A percentile compares a stretch with the other conserved stretches of the same genome.
These are phyloP conservation scores for Ceratobasidium sp. DNA, from an alignment of 1,284 basidiomycete species.

Conservation along the genomic window DNA sequence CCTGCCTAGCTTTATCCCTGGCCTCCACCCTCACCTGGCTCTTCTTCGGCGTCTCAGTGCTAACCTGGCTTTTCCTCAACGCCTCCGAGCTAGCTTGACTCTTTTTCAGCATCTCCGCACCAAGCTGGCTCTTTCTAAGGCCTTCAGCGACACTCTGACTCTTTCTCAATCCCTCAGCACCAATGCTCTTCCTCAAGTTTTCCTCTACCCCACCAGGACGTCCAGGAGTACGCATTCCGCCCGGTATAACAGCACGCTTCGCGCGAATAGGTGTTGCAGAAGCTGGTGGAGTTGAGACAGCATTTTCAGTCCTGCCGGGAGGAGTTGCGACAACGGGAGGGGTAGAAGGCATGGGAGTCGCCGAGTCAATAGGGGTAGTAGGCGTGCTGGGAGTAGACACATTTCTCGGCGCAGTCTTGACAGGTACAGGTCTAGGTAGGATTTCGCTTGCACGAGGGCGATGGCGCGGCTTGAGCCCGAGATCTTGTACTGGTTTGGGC, in stretches of 20 bases:
- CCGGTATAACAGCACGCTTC: constrained; percentile 26
- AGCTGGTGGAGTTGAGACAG: background rate
- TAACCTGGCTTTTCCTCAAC: constrained; percentile 1
- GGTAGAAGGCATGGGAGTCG: background rate
- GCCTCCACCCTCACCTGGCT: background rate
- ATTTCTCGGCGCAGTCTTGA: constrained; percentile 2
- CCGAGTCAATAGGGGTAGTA: constrained; percentile 17
- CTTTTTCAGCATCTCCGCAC: constrained; percentile 4
- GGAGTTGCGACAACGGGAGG: background rate
- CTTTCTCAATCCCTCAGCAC: constrained; percentile 8
- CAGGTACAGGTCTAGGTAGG: constrained; percentile 7
- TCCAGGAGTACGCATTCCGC: constrained; percentile 23
- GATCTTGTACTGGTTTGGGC: constrained; percentile 1
- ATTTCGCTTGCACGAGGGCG: constrained; percentile 32
- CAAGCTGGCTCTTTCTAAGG: constrained; percentile 4
- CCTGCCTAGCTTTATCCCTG: background rate
- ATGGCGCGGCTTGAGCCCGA: constrained; percentile 16
- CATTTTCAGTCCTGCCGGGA: background rate
- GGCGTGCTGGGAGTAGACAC: constrained; percentile 34
- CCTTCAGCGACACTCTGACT: constrained; percentile 24
- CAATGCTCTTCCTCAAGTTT: constrained; percentile 30
- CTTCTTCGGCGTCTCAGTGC: constrained; percentile 1
- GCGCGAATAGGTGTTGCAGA: background rate
- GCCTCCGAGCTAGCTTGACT: constrained; percentile 8
- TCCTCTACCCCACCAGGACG: background rate